Percentiles rank a stretch among this genome's conserved stretches.
These are phyloP conservation scores for Imleria badia DNA, from an alignment of 768 basidiomycete genomes.

Conservation along the genomic window DNA sequence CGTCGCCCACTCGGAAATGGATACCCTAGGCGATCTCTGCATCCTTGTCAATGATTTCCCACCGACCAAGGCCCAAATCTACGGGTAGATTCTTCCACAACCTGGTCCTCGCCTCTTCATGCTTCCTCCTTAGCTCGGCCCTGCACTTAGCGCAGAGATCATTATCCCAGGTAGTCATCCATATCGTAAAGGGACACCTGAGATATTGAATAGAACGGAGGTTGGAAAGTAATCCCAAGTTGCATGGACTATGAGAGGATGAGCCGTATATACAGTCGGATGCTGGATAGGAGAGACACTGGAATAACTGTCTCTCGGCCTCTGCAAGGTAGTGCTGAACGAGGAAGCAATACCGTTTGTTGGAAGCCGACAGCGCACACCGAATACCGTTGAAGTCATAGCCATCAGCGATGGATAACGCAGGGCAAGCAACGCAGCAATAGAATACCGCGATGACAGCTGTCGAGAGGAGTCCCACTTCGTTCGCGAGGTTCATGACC, in stretches of 20 bases:
- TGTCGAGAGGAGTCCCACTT: conserved; percentile 5
- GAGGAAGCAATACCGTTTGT: background rate
- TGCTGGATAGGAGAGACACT: background rate
- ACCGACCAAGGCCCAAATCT: conserved; percentile 1
- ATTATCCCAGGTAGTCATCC: background rate
- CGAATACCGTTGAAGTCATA: conserved; percentile 3
- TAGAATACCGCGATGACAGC: background rate
- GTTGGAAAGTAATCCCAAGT: background rate
- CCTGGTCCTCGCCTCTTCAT: background rate
- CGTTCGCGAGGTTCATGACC: conserved; percentile 14
- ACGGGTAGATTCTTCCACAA: conserved; percentile 3
- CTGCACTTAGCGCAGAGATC: background rate
- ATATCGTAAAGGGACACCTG: background rate
- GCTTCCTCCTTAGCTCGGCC: background rate
- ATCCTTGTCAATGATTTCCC: conserved; percentile 7
- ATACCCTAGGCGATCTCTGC: background rate
- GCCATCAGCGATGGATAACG: conserved; percentile 2
- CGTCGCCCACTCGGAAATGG: background rate
- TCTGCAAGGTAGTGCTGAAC: background rate
- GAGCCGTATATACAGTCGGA: background rate
- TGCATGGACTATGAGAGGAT: background rate
- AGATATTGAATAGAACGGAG: background rate
- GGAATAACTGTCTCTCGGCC: background rate
- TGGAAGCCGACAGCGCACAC: background rate
- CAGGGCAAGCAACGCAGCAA: conserved; percentile 10